Conservation (phyloP, 2,329 filamentous ascomycete species). For the Lecanicillium sp. region DNA sequence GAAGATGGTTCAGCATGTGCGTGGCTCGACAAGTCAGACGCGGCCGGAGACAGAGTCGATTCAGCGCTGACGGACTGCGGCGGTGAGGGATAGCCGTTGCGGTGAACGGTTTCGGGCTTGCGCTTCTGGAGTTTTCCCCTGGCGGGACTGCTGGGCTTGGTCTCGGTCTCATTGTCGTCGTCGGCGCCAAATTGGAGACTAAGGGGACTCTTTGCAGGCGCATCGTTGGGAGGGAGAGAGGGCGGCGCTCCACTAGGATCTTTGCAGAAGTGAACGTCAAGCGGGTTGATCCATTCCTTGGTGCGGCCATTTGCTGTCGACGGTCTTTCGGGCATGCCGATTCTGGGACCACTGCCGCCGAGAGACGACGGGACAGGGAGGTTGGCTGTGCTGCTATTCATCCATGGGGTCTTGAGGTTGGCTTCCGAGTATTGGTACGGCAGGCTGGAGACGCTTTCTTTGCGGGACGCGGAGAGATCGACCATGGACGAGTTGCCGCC, state of each 20-base stretch:
- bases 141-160: slow-evolving; percentile 15
- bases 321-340: slow-evolving; percentile 28
- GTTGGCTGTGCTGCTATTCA: slow-evolving; percentile 30
- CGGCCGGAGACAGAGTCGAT: slow-evolving; percentile 12
- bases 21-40: slow-evolving; percentile 10
- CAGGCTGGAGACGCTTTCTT: slow-evolving; percentile 23
- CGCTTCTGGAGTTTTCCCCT: background rate
- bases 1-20: slow-evolving; percentile 22
- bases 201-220: slow-evolving; percentile 32
- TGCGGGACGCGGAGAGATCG: slow-evolving; percentile 31
- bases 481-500: slow-evolving; percentile 38
- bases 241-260: slow-evolving; percentile 19
- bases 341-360: slow-evolving; percentile 25
- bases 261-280: slow-evolving; percentile 40
- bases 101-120: slow-evolving; percentile 3
- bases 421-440: slow-evolving; percentile 33
- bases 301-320: slow-evolving; percentile 30
- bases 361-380: slow-evolving; percentile 28
- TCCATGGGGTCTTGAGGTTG: slow-evolving; percentile 32
- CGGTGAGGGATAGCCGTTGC: slow-evolving; percentile 31
- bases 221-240: slow-evolving; percentile 20
- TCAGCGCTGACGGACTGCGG: slow-evolving; percentile 31
- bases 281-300: slow-evolving; percentile 40
- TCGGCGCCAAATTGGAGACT: slow-evolving; percentile 30
- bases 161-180: slow-evolving; percentile 16